These are phyloP conservation scores for Tricholoma hemisulphureum DNA, from an alignment of 768 basidiomycete genomes.

Conservation along the genomic window DNA sequence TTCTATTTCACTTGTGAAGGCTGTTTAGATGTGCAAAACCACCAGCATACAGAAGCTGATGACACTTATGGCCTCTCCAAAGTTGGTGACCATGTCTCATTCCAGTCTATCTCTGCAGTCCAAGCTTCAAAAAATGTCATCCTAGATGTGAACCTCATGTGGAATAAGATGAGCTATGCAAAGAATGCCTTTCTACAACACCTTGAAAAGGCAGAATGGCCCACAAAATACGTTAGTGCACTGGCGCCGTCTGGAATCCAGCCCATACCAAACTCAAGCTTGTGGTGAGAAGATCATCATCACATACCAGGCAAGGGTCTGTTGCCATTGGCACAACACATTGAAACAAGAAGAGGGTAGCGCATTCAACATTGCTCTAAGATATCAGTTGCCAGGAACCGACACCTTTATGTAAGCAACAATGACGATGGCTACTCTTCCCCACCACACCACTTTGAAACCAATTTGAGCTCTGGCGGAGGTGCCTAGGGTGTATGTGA, in stretches of 20 bases:
- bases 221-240: slow-evolving; percentile 1
- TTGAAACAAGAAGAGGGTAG: neutral
- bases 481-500: too few relatives aligned
- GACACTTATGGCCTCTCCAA: slow-evolving; percentile 14
- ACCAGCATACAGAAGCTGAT: too few relatives aligned
- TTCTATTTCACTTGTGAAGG: too few relatives aligned
- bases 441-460: too few relatives aligned
- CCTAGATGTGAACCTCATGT: slow-evolving; percentile 16
- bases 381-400: too few relatives aligned
- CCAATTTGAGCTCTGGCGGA: too few relatives aligned
- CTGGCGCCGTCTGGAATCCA: slow-evolving; percentile 11
- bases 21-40: too few relatives aligned
- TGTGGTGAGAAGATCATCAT: slow-evolving; percentile 6
- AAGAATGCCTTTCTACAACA: too few relatives aligned
- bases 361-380: slow-evolving; percentile 7
- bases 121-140: slow-evolving; percentile 15
- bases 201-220: too few relatives aligned
- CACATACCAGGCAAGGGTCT: slow-evolving; percentile 8
- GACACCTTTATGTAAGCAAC: too few relatives aligned
- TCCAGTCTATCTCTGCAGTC: slow-evolving; percentile 11
- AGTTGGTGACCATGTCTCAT: slow-evolving; percentile 2
- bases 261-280: neutral
- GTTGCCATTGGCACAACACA: slow-evolving; percentile 11
- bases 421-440: too few relatives aligned
- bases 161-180: slow-evolving; percentile 17